Evolutionary conservation across 305 asterid genomes (phyloP).

Genomic region (Petunia hybrid): DNA sequence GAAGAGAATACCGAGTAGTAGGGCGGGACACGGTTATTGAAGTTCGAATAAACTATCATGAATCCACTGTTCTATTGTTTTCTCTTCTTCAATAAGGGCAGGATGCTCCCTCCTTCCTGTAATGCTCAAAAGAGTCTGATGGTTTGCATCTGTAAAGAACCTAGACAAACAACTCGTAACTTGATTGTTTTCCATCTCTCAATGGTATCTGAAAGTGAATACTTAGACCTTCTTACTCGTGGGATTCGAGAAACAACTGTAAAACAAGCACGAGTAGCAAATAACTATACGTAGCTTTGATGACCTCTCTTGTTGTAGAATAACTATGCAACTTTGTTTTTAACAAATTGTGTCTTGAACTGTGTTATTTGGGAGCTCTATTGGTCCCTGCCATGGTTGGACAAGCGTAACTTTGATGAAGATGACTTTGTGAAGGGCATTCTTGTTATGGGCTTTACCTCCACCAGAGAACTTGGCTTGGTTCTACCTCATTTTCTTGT

Average conservation of each 20-base stretch:
- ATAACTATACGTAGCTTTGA: not conserved
- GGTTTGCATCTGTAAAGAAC: not conserved
- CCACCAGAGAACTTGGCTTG: not conserved
- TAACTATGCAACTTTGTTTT: slow-evolving; percentile 11
- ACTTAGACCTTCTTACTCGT: not conserved
- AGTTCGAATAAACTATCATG: not conserved
- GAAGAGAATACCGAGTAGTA: slow-evolving; percentile 3
- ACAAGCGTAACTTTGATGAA: slow-evolving; percentile 3
- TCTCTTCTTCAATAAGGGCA: not conserved
- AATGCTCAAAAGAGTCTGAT: slow-evolving; percentile 11
- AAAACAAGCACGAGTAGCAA: not conserved
- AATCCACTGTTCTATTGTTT: slow-evolving; percentile 14
- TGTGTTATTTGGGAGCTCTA: slow-evolving; percentile 14
- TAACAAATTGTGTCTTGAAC: not conserved
- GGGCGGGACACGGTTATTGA: not conserved
- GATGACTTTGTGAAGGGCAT: slow-evolving; percentile 22
- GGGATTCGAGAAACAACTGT: not conserved
- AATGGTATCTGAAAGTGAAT: slow-evolving; percentile 19
- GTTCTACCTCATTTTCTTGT: not conserved
- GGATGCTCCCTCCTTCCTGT: not conserved
- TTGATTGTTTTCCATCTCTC: slow-evolving; percentile 13
- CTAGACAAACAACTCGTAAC: not conserved
- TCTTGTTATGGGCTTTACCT: slow-evolving; percentile 10
- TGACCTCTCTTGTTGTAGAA: slow-evolving; percentile 8
- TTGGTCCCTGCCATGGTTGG: slow-evolving; percentile 12